Evolutionary conservation across 257 asterid genomes (phyloP).

Genomic region (Solanum lignicaule): DNA sequence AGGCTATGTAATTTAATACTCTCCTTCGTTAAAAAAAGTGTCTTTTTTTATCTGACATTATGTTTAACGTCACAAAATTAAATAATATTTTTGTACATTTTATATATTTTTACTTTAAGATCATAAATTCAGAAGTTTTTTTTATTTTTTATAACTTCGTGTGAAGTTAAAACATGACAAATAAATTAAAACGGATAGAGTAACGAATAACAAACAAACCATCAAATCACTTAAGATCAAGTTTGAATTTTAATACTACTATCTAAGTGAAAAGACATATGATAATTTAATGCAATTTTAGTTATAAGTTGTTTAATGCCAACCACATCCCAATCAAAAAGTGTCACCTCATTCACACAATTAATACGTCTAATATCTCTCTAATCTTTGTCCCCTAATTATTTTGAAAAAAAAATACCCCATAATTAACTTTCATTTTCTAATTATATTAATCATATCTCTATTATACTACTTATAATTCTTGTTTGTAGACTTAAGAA

Average conservation of each 20-base stretch:
- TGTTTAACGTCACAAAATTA: not conserved
- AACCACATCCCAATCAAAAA: not conserved
- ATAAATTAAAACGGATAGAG: accelerated
- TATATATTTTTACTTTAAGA: not conserved
- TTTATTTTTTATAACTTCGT: no score
- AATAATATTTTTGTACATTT: not conserved
- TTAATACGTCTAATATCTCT: not conserved
- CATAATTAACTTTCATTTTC: not conserved
- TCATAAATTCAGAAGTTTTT: not conserved
- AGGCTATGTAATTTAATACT: not conserved
- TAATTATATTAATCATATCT: not conserved
- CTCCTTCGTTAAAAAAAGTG: not conserved
- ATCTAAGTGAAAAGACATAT: not conserved
- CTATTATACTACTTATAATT: not conserved
- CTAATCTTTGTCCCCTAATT: not conserved
- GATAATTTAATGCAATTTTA: not conserved
- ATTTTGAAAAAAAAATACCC: not conserved
- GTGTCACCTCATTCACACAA: slow-evolving; percentile 10
- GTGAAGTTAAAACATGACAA: not conserved
- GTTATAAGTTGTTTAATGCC: not conserved
- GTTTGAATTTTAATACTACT: not conserved
- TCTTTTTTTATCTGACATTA: no score
- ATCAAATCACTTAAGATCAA: not conserved
- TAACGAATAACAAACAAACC: not conserved
- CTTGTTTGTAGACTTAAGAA: slow-evolving; percentile 6